phyloP scores from a whole-genome alignment of 23 red algal genomes.

The Cyanidioschyzon merolae region DNA sequence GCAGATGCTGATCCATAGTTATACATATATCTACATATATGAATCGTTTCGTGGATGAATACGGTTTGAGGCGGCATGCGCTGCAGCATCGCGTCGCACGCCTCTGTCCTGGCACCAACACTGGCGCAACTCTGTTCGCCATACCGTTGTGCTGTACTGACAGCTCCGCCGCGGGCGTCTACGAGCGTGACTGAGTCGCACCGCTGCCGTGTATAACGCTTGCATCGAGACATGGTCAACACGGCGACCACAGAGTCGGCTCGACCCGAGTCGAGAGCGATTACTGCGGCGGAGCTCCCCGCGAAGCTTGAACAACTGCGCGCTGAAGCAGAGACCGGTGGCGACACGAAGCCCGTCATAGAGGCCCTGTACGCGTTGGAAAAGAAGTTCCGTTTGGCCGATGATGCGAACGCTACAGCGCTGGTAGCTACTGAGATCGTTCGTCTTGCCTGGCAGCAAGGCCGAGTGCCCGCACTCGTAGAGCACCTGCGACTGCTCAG shows the following conservation, averaged over 20 bases:
- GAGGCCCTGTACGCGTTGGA: conserved; percentile 48
- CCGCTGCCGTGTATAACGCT: too few species aligned
- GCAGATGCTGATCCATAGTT: too few species aligned
- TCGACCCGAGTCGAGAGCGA: neutral
- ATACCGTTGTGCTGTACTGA: too few species aligned
- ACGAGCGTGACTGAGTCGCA: too few species aligned
- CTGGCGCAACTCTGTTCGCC: too few species aligned
- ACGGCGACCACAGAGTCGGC: neutral
- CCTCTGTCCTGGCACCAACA: too few species aligned
- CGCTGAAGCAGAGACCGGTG: neutral
- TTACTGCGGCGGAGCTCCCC: neutral
- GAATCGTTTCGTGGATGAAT: too few species aligned
- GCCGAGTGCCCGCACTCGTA: conserved; percentile 46
- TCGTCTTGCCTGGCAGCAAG: conserved; percentile 29
- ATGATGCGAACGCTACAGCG: conserved; percentile 63
- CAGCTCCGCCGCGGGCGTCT: too few species aligned
- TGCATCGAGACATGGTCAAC: too few species aligned
- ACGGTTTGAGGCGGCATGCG: too few species aligned
- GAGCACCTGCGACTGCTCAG: conserved; percentile 57
- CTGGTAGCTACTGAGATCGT: conserved; percentile 69
- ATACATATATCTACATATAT: too few species aligned
- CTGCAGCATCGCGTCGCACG: too few species aligned
- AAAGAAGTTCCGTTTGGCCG: conserved; percentile 43
- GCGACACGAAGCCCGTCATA: neutral
- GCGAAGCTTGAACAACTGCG: neutral